These are phyloP conservation scores for Lathyrus aphaca DNA, from an alignment of 306 rosid species.

Conservation along the genomic window DNA sequence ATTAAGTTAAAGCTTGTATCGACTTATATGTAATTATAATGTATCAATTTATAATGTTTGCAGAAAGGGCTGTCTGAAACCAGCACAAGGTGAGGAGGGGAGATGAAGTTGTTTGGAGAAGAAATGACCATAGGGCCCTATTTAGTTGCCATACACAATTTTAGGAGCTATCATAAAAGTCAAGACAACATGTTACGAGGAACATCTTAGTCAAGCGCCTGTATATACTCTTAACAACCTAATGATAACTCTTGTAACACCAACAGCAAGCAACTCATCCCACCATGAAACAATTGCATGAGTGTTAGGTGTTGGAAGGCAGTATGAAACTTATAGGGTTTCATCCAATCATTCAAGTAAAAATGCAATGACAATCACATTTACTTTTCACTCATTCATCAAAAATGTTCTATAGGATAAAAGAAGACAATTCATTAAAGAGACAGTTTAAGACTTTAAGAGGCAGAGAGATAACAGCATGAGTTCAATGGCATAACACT, in stretches of 20 bases:
- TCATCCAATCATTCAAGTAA: not conserved
- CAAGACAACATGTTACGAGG: not conserved
- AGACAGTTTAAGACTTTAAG: not conserved
- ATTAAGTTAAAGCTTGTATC: not conserved
- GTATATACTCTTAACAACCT: not conserved
- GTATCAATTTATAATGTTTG: not conserved
- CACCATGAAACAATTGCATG: not conserved
- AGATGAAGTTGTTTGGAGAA: not conserved
- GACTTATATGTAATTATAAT: not conserved
- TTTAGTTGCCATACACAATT: not conserved
- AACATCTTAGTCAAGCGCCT: not conserved
- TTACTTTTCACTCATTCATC: not conserved
- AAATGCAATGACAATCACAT: not conserved
- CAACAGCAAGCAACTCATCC: not conserved
- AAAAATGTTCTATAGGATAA: not conserved
- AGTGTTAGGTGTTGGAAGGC: not conserved
- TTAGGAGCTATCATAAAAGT: not conserved
- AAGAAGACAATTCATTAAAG: not conserved
- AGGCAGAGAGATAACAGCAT: not conserved
- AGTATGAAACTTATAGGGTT: not conserved
- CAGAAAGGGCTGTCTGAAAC: not conserved
- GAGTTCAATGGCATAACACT: constrained; percentile 7
- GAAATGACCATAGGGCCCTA: not conserved
- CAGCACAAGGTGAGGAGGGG: not conserved
- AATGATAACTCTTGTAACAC: not conserved